These are phyloP conservation scores for Microdochium nivale DNA, from an alignment of 2,329 filamentous ascomycete genomes.

Conservation along the genomic window DNA sequence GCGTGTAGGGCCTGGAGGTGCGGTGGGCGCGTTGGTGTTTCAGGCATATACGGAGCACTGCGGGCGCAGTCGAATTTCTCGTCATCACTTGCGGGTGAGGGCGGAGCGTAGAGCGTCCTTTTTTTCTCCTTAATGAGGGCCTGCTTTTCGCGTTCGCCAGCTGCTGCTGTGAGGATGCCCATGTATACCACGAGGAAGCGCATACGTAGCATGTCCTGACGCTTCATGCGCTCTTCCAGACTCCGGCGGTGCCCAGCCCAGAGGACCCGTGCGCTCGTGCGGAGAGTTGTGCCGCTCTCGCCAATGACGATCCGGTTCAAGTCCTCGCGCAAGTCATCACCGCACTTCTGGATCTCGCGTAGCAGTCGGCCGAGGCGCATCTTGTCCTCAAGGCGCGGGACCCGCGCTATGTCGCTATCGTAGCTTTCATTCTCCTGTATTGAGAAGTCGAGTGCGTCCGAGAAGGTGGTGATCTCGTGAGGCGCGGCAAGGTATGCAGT, in stretches of 20 bases:
- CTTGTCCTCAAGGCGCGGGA: constrained; percentile 54
- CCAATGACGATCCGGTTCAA: constrained; percentile 41
- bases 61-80: constrained; percentile 20
- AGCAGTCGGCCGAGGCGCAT: constrained; percentile 48
- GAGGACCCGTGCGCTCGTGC: constrained; percentile 40
- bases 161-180: constrained; percentile 42
- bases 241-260: constrained; percentile 47
- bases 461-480: constrained; percentile 45
- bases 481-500: constrained; percentile 50
- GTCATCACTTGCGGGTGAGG: constrained; percentile 19
- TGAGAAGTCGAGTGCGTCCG: constrained; percentile 54
- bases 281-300: constrained; percentile 35
- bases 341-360: constrained; percentile 51
- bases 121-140: not conserved
- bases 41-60: not conserved
- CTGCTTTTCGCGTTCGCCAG: constrained; percentile 23
- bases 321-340: constrained; percentile 54
- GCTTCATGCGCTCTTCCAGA: constrained; percentile 48
- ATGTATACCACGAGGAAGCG: constrained; percentile 57
- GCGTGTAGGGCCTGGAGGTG: not conserved
- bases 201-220: constrained; percentile 54
- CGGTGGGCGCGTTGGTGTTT: not conserved
- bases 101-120: not conserved
- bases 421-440: constrained; percentile 57
- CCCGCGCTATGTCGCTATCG: constrained; percentile 48